These are phyloP conservation scores for Citrus mangshanensis DNA, from an alignment of 345 rosid species.

Conservation along the genomic window DNA sequence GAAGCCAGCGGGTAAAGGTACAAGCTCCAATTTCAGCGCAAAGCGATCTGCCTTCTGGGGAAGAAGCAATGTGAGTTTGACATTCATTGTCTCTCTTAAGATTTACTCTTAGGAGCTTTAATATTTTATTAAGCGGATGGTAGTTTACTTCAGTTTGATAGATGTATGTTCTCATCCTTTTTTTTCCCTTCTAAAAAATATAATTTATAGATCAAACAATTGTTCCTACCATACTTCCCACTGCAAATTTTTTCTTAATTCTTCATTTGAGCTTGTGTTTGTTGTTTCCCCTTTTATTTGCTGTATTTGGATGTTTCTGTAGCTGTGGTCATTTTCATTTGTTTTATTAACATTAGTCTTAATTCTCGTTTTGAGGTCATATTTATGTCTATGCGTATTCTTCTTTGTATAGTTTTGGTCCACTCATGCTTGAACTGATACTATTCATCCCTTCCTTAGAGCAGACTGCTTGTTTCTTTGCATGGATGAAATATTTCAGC, in stretches of 20 bases:
- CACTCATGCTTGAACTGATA: background rate
- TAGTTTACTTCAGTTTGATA: background rate
- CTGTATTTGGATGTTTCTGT: background rate
- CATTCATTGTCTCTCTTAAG: conserved; percentile 6
- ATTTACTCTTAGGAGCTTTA: background rate
- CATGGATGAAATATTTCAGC: background rate
- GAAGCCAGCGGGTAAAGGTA: conserved; percentile 55
- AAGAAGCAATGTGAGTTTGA: conserved; percentile 73
- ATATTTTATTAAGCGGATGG: background rate
- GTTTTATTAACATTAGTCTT: background rate
- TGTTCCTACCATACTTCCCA: background rate
- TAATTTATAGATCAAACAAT: background rate
- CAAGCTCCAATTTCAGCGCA: conserved; percentile 53
- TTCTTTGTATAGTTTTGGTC: background rate
- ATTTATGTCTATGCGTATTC: background rate
- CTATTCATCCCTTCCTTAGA: background rate
- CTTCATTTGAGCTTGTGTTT: background rate
- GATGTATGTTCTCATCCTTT: background rate
- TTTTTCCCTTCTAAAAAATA: too few species aligned
- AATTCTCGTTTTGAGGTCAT: background rate
- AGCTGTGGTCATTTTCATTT: background rate
- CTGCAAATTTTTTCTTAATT: background rate
- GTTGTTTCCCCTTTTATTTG: background rate
- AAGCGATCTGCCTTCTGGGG: conserved; percentile 89
- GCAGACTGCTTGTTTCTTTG: background rate